Base-by-base conservation (phyloP, 495 filamentous ascomycete genomes). In the Neurospora sublineolata region DNA sequence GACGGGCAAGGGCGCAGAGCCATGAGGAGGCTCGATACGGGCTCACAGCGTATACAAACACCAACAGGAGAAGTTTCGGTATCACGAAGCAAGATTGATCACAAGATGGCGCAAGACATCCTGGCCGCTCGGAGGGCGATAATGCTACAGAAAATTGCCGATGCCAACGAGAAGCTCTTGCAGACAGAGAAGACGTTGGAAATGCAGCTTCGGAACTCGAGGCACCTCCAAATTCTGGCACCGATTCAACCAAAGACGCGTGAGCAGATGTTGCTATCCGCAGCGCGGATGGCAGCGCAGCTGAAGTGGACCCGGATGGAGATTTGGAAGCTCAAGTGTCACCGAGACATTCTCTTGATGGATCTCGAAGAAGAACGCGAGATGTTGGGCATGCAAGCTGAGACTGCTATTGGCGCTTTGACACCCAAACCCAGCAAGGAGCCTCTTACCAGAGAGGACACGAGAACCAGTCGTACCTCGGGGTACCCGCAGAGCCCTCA, bases 281-380 rank as follows among this genome's bases (percentile, higher is more conserved):
- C 95, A 16, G 94, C 89, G 4, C 88, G 91, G 12, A 90, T 97
- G 82, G 88, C 94, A 33, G 94, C 94, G 7, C 94, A 95, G 75
- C 83, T 98, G 42, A 94, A 96, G 77, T 97, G 94, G 94, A 88
- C 90, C 23, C 85, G 95, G 72, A 93, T 94, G 79, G 94, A 97
- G 73, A 94, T 97, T 14, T 97, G 93, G 93, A 92, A 90, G 36
- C 86, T 94, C 72, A 94, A 87, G 77, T 97, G 94, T 73, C 93
- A 98, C 79, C 90, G 90, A 69, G 94, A 97, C 77, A 92, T 99
- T 70, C 85, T 98, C 14, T 83, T 87, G 1, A 82, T 93, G 80
- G 95, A 97, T 77, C 82, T 98, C 44, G 91, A 93, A 71, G 92
- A 97, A 71, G 93, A 97, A 68, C 80, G 81, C 37, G 81, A 83